These are phyloP conservation scores for Trichocomaceae sp. DNA, from an alignment of 2,329 filamentous ascomycete species.

Conservation along the genomic window DNA sequence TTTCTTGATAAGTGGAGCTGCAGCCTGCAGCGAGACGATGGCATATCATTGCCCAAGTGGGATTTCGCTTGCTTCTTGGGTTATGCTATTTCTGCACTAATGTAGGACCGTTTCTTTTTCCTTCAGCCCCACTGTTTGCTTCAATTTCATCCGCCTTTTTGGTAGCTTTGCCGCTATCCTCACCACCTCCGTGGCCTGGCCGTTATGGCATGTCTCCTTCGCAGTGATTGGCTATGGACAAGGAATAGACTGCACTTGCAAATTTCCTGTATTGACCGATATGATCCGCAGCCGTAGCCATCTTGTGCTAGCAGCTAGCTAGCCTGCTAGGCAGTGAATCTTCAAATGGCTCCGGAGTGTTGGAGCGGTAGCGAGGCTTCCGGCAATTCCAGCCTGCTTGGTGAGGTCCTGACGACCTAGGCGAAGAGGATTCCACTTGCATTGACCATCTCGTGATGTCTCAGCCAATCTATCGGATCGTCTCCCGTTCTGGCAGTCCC, in stretches of 20 bases:
- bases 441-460: not conserved
- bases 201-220: not conserved
- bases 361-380: conserved; percentile 6
- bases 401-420: conserved; percentile 3
- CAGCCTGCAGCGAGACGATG: not conserved
- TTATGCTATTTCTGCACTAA: not conserved
- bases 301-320: not conserved
- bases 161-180: not conserved
- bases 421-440: not conserved
- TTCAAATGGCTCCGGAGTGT: conserved; percentile 3
- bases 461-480: conserved; percentile 2
- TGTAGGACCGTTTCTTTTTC: conserved; percentile 10
- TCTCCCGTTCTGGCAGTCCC: not conserved
- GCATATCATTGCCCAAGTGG: conserved; percentile 6
- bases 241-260: not conserved
- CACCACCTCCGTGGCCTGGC: not conserved
- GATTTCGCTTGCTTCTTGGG: conserved; percentile 3
- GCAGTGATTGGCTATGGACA: not conserved
- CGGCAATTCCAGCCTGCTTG: not conserved
- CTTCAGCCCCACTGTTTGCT: conserved; percentile 1
- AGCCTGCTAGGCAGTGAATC: too few relatives aligned
- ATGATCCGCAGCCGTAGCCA: conserved; percentile 2
- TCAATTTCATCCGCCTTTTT: conserved; percentile 1
- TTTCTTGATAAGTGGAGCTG: not conserved
- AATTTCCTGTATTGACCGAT: conserved; percentile 9